Percentiles rank a stretch among this genome's conserved stretches.
Conservation (phyloP, 352 stramenopile genomes). For the Phytopythium oedochilum region DNA sequence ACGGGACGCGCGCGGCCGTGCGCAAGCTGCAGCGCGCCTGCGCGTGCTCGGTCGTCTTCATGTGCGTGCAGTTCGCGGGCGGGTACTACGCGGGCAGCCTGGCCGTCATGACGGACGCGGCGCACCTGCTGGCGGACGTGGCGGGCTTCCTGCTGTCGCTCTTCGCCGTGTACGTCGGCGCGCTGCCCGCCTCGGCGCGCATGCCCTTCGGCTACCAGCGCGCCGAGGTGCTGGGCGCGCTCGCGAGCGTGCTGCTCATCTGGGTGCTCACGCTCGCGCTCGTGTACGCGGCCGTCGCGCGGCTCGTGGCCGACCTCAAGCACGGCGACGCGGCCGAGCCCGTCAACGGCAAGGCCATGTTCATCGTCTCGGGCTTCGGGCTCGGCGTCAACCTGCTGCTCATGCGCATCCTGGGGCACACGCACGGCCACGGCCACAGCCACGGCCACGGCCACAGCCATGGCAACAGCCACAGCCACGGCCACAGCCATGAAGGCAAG, state of each 20-base stretch:
- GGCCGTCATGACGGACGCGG: conserved; percentile 93
- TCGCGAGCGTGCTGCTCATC: conserved; percentile 93
- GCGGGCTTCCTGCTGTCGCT: conserved; percentile 78
- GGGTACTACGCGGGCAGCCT: conserved; percentile 93
- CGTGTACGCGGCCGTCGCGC: conserved; percentile 86
- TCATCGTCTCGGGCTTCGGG: conserved; percentile 90
- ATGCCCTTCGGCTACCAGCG: conserved; percentile 96
- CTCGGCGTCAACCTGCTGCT: conserved; percentile 94
- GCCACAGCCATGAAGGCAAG: conserved; percentile 28
- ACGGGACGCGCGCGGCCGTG: conserved; percentile 27
- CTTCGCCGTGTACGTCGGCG: conserved; percentile 73
- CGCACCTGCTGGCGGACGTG: conserved; percentile 76
- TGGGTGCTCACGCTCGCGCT: conserved; percentile 92
- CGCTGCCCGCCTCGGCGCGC: conserved; percentile 39
- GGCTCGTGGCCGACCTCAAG: conserved; percentile 54
- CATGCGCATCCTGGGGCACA: conserved; percentile 89
- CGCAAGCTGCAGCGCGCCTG: conserved; percentile 72
- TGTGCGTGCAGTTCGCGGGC: conserved; percentile 94
- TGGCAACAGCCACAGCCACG: conserved; percentile 46
- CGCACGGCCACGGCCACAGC: conserved; percentile 26
- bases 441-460: conserved; percentile 46
- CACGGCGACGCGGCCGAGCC: conserved; percentile 30
- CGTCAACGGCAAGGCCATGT: conserved; percentile 96
- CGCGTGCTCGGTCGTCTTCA: conserved; percentile 90
- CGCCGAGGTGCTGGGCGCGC: conserved; percentile 94